phyloP scores from a whole-genome alignment of 2,329 filamentous ascomycete species.

The Arthrocladium fulminans region DNA sequence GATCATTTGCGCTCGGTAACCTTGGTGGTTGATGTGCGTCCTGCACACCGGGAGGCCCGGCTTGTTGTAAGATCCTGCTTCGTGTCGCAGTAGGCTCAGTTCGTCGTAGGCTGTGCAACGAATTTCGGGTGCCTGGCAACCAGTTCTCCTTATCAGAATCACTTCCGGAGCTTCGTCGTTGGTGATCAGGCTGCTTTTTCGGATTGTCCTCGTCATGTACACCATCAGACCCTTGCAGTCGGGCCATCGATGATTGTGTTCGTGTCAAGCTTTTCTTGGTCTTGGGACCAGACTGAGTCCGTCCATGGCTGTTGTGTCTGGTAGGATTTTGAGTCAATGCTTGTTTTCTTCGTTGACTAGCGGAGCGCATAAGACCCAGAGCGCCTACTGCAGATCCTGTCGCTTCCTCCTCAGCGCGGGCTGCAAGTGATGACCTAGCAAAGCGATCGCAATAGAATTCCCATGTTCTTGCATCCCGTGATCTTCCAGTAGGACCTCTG shows the following conservation, averaged over 20 bases:
- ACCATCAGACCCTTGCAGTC: constrained; percentile 44
- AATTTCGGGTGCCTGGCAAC: constrained; percentile 42
- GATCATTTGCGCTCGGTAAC: constrained; percentile 18
- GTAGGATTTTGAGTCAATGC: constrained; percentile 35
- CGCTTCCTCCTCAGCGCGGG: constrained; percentile 71
- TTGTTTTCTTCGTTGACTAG: constrained; percentile 43
- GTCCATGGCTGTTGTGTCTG: constrained; percentile 37
- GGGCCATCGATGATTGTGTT: constrained; percentile 53
- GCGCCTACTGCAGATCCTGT: constrained; percentile 72
- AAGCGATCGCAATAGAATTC: constrained; percentile 82
- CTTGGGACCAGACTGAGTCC: constrained; percentile 34
- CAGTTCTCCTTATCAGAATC: constrained; percentile 98
- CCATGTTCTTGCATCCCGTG: constrained; percentile 81
- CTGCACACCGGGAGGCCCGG: constrained; percentile 18
- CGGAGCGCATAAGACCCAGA: constrained; percentile 70
- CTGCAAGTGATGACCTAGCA: constrained; percentile 65
- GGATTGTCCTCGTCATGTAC: constrained; percentile 19
- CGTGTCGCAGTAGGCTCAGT: constrained; percentile 31
- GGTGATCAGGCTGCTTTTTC: constrained; percentile 26
- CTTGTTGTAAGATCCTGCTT: constrained; percentile 42
- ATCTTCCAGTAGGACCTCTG: constrained; percentile 55
- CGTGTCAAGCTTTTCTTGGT: constrained; percentile 55
- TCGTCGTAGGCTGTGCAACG: constrained; percentile 46
- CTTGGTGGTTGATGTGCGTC: constrained; percentile 19
- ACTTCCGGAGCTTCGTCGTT: constrained; percentile 43